Evolutionary conservation across 306 rosid species (phyloP).

Genomic region (Vigna unguiculata): DNA sequence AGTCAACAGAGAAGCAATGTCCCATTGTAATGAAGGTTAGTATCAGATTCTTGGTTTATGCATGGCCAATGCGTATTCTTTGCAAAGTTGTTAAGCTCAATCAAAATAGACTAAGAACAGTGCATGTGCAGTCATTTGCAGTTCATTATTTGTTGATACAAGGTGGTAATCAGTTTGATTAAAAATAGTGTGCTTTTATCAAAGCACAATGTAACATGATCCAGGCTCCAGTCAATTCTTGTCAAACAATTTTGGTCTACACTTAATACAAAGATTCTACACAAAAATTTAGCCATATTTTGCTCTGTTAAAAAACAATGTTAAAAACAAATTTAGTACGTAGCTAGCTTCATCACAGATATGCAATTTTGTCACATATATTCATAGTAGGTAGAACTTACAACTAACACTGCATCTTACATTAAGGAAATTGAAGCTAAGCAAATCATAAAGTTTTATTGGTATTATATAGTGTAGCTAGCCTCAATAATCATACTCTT

Average conservation of each 20-base stretch:
- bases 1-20: conserved; percentile 67
- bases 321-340: too few relatives aligned
- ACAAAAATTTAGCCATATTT: too few relatives aligned
- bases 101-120: conserved; percentile 24
- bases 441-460: conserved; percentile 5
- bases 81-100: conserved; percentile 5
- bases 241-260: too few relatives aligned
- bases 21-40: conserved; percentile 76
- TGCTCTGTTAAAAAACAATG: too few relatives aligned
- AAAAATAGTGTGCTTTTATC: too few relatives aligned
- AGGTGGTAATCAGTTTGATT: too few relatives aligned
- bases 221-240: too few relatives aligned
- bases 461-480: conserved; percentile 8
- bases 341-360: too few relatives aligned
- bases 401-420: background rate
- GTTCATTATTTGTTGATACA: conserved; percentile 30
- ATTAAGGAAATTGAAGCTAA: conserved; percentile 13
- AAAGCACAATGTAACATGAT: too few relatives aligned
- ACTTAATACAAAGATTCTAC: too few relatives aligned
- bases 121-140: conserved; percentile 1
- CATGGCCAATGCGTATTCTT: conserved; percentile 21
- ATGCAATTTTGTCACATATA: too few relatives aligned
- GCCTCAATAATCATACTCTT: conserved; percentile 18
- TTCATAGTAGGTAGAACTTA: conserved; percentile 17
- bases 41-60: conserved; percentile 35